A percentile compares a stretch with the other conserved stretches of the same genome.
These are phyloP conservation scores for Aechmea fasciata DNA, from an alignment of 176 grass and related monocot genomes.

Conservation along the genomic window DNA sequence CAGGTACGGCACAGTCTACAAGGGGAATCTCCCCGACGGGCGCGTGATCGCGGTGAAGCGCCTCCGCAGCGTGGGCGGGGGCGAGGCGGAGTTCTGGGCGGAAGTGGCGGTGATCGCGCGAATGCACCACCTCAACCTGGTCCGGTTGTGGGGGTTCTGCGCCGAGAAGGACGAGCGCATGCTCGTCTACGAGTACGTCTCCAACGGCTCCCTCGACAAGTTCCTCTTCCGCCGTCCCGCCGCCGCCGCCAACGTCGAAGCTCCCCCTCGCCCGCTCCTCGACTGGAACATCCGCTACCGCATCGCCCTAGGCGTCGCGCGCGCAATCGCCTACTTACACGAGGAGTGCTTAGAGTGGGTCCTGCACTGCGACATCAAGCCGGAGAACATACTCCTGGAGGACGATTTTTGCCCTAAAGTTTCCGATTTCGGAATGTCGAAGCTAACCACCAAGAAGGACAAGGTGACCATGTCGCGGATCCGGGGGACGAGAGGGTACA, in stretches of 20 bases:
- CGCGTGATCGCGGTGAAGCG: slow-evolving; percentile 84
- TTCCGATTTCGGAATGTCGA: slow-evolving; percentile 72
- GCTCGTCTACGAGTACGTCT: slow-evolving; percentile 88
- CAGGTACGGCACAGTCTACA: slow-evolving; percentile 62
- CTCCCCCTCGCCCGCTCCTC: slow-evolving; percentile 19
- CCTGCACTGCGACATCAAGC: slow-evolving; percentile 48
- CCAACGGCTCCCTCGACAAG: slow-evolving; percentile 89
- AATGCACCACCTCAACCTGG: slow-evolving; percentile 97
- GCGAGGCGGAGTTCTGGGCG: slow-evolving; percentile 89
- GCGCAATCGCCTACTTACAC: slow-evolving; percentile 84
- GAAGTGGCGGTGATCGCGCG: slow-evolving; percentile 94
- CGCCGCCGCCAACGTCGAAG: neutral
- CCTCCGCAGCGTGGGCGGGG: slow-evolving; percentile 55
- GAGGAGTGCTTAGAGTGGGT: slow-evolving; percentile 98
- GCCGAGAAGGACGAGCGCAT: slow-evolving; percentile 83
- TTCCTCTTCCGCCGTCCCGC: slow-evolving; percentile 40
- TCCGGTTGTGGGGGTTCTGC: slow-evolving; percentile 95
- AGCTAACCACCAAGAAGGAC: slow-evolving; percentile 83
- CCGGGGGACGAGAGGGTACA: slow-evolving; percentile 72
- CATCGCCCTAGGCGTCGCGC: slow-evolving; percentile 67
- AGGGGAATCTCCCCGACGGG: slow-evolving; percentile 67
- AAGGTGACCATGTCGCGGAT: slow-evolving; percentile 88
- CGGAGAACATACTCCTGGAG: slow-evolving; percentile 50
- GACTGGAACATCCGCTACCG: slow-evolving; percentile 78
- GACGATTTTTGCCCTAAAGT: slow-evolving; percentile 91